Evolutionary conservation across 495 filamentous ascomycete species (phyloP), one percentile per base, ranked within the genome.

Genomic region (Podospora australis): DNA sequence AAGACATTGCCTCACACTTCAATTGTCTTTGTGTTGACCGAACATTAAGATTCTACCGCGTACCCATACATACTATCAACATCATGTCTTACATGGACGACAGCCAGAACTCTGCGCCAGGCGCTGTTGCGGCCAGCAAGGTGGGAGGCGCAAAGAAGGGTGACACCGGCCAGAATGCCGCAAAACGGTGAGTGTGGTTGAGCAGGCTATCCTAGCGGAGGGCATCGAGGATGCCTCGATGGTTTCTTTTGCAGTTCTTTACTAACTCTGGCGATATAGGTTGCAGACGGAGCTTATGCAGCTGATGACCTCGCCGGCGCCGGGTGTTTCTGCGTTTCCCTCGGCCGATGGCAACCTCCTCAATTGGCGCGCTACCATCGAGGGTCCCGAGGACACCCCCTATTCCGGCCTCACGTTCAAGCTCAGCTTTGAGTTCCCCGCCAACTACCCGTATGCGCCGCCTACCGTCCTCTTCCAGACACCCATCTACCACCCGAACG

Each of bases 221-320:
- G 23, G 41, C 23, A 25, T 22, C 11, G 6, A 25, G 22, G n/a
- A n/a, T 5, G 40, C 36, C 19, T 2, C 21, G 4, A 25, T 13
- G 19, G 41, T 14, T 32, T 5, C 13, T 3, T 14, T 5, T 1
- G 7, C 13, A 39, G 32, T 21, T 4, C 4, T 4, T 13, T 13
- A 38, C 54, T 56, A 26, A 58, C 54, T 3, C n/a, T 19, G 11
- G 4, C 7, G 20, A 10, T n/a, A 21, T 66, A 97, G 91, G 53
- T 77, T 99, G 49, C 92, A 99, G 70, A 88, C 88, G 32, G 92
- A 99, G 67, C 76, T 99, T 44, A 96, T 97, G 90, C 83, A 91
- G 68, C 76, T 99, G 30, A 99, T 99, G 92, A 87, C 89, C 55
- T 88, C 88, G 22, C 80, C 89, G 6, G 88, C 90, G 2, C 90